Evolutionary conservation across 345 rosid species (phyloP).

Genomic region (Corchorus olitorius): DNA sequence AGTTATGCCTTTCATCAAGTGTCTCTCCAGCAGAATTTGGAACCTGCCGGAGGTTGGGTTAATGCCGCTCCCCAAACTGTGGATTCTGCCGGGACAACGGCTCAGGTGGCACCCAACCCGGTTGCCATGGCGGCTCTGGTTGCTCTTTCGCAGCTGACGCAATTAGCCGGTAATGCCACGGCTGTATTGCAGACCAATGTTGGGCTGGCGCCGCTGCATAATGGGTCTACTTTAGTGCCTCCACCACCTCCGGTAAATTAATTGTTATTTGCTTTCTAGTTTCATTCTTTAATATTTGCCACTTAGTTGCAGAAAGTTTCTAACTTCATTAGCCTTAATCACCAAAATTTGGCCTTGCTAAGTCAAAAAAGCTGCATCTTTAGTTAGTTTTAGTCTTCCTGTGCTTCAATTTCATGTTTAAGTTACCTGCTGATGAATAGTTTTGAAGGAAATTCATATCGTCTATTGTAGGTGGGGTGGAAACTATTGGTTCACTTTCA

Average conservation of each 20-base stretch:
- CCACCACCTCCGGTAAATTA: conserved; percentile 22
- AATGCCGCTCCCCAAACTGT: neutral
- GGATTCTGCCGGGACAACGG: conserved; percentile 13
- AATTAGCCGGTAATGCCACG: conserved; percentile 28
- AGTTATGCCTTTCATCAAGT: conserved; percentile 7
- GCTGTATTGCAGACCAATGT: conserved; percentile 13
- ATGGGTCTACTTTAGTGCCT: conserved; percentile 7
- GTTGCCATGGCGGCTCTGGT: conserved; percentile 34
- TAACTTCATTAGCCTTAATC: neutral
- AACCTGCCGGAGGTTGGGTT: neutral
- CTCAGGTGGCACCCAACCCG: conserved; percentile 14
- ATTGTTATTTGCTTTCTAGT: neutral
- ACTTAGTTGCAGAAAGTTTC: neutral
- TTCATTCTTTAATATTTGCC: neutral
- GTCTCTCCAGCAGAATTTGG: neutral
- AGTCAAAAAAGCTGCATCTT: neutral
- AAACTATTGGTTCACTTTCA: neutral
- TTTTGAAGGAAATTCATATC: neutral
- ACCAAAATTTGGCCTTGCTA: neutral
- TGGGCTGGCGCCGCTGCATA: neutral
- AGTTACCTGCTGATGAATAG: neutral
- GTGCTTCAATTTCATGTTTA: neutral
- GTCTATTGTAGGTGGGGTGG: neutral
- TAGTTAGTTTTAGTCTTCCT: neutral
- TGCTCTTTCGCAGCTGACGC: conserved; percentile 34